Percentiles rank a stretch among this genome's conserved stretches.
phyloP scores from a whole-genome alignment of 352 stramenopile species.

The Phytophthora citrophthora region DNA sequence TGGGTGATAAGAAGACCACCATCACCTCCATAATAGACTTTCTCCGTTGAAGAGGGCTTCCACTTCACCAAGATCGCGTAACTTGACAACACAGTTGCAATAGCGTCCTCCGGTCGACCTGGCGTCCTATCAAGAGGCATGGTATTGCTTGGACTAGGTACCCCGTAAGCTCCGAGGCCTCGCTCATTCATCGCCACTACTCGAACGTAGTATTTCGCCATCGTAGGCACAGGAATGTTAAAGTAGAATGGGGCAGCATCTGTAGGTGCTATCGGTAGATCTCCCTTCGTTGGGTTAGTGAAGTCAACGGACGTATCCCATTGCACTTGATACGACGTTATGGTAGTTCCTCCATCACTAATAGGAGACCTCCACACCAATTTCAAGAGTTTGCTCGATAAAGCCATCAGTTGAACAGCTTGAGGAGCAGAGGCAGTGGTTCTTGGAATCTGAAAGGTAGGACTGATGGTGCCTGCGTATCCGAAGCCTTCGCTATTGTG shows the following conservation, averaged over 20 bases:
- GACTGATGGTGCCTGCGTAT: constrained; percentile 48
- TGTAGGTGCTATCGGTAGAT: constrained; percentile 45
- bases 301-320: constrained; percentile 93
- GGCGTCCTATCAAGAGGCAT: constrained; percentile 77
- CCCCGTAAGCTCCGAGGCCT: constrained; percentile 59
- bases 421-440: constrained; percentile 46
- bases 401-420: constrained; percentile 50
- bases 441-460: constrained; percentile 61
- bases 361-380: constrained; percentile 69
- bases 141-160: constrained; percentile 56
- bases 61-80: constrained; percentile 94
- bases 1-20: constrained; percentile 93
- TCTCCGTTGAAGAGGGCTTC: constrained; percentile 81
- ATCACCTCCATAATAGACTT: constrained; percentile 90
- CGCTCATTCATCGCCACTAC: constrained; percentile 94
- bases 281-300: constrained; percentile 14
- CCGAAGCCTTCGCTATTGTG: constrained; percentile 73
- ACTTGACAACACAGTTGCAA: constrained; percentile 82
- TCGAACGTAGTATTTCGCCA: constrained; percentile 86
- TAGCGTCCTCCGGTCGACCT: constrained; percentile 65
- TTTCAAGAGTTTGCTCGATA: constrained; percentile 83
- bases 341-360: constrained; percentile 67
- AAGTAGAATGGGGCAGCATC: constrained; percentile 85
- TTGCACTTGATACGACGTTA: constrained; percentile 93
- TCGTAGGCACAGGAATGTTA: constrained; percentile 85